Evolutionary conservation across 768 basidiomycete genomes (phyloP).

Genomic region (Suillus bovinus): DNA sequence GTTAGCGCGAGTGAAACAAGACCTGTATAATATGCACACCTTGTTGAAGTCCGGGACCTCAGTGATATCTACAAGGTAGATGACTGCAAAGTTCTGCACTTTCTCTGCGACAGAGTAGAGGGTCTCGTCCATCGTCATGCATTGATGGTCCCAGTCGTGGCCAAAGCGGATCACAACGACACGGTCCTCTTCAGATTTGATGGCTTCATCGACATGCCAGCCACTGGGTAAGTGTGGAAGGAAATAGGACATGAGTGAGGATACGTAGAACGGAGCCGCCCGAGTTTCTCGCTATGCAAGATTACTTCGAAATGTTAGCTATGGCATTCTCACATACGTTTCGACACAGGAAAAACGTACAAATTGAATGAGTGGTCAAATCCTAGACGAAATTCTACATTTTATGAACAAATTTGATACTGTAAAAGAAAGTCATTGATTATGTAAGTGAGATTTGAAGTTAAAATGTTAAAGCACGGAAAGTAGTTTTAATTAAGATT

Average conservation of each 20-base stretch:
- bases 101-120: constrained; percentile 90
- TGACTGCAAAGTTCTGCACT: constrained; percentile 98
- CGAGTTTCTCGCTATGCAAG: too few species aligned
- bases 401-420: too few species aligned
- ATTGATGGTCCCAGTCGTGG: constrained; percentile 89
- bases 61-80: constrained; percentile 93
- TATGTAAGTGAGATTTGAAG: too few species aligned
- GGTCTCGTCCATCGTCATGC: constrained; percentile 99
- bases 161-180: constrained; percentile 95
- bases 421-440: too few species aligned
- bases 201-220: constrained; percentile 99
- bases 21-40: constrained; percentile 40
- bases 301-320: too few species aligned
- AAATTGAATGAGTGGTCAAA: too few species aligned
- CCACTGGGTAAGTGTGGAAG: constrained; percentile 87
- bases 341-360: too few species aligned
- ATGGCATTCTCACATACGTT: too few species aligned
- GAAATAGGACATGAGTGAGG: constrained; percentile 77
- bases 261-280: too few species aligned
- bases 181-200: constrained; percentile 96
- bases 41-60: constrained; percentile 99
- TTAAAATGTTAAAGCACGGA: too few species aligned
- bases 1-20: neutral
- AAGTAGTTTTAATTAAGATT: too few species aligned
- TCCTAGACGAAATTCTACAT: too few species aligned